Percentiles rank a stretch among this genome's conserved stretches.
phyloP scores from a whole-genome alignment of 495 filamentous ascomycete species.

The Hypomontagnella submonticulosa region DNA sequence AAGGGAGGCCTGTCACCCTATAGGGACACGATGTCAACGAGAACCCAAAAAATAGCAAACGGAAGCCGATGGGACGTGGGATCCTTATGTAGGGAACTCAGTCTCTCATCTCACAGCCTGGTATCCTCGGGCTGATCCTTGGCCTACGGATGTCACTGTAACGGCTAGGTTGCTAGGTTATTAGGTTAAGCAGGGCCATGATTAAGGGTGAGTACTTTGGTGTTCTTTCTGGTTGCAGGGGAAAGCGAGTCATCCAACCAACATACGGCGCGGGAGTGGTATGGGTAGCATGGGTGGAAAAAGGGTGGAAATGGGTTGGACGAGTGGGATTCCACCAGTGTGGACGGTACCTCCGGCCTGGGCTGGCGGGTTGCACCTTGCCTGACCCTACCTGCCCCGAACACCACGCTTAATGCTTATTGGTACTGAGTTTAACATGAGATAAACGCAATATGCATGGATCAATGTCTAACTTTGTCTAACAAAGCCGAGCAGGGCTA shows the following conservation, averaged over 20 bases:
- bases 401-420: slow-evolving; percentile 11
- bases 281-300: slow-evolving; percentile 10
- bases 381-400: no score
- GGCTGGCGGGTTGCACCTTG: background rate
- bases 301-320: background rate
- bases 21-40: slow-evolving; percentile 26
- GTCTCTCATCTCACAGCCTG: background rate
- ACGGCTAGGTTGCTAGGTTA: no score
- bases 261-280: slow-evolving; percentile 27
- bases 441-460: slow-evolving; percentile 33
- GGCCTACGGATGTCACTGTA: slow-evolving; percentile 1
- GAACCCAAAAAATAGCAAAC: slow-evolving; percentile 14
- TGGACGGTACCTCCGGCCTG: slow-evolving; percentile 26
- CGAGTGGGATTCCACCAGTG: slow-evolving; percentile 32
- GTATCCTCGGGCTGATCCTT: slow-evolving; percentile 14
- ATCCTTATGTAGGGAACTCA: slow-evolving; percentile 32
- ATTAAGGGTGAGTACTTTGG: slow-evolving; percentile 11
- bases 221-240: slow-evolving; percentile 23
- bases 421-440: slow-evolving; percentile 35
- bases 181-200: background rate
- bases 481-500: slow-evolving; percentile 2
- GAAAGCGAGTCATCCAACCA: slow-evolving; percentile 29
- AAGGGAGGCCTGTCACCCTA: slow-evolving; percentile 36
- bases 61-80: slow-evolving; percentile 32
- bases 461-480: slow-evolving; percentile 22